Conservation (phyloP, 148 eudicot species). For the Heliosperma pusillum region DNA sequence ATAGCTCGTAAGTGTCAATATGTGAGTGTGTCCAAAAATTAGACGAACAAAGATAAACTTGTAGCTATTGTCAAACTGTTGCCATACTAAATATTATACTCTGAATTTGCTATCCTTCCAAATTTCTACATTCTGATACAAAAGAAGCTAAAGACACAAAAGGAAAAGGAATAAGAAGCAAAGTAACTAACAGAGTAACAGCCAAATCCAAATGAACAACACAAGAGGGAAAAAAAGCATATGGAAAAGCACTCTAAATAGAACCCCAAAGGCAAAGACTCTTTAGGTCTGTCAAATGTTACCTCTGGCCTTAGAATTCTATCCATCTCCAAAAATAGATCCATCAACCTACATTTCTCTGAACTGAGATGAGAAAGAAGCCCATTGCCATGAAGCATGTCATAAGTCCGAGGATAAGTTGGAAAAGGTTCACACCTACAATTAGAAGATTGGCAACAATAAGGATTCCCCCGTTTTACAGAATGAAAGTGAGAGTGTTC, state of each 20-base stretch:
- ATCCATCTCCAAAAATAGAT: slow-evolving; percentile 87
- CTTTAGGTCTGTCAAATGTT: slow-evolving; percentile 38
- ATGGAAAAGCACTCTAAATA: not conserved
- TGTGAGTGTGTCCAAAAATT: too few relatives aligned
- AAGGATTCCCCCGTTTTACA: not conserved
- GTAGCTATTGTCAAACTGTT: not conserved
- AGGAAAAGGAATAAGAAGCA: not conserved
- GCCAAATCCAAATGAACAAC: not conserved
- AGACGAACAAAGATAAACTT: too few relatives aligned
- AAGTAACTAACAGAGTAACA: not conserved
- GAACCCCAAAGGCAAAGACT: slow-evolving; percentile 3
- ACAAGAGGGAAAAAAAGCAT: not conserved
- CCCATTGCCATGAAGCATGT: slow-evolving; percentile 86
- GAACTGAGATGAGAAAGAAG: slow-evolving; percentile 68
- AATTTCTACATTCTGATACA: not conserved
- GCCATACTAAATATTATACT: not conserved
- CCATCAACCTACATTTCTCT: slow-evolving; percentile 58
- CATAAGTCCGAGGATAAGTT: slow-evolving; percentile 89
- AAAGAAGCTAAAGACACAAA: not conserved
- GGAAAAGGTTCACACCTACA: slow-evolving; percentile 95
- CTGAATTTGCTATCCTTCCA: not conserved
- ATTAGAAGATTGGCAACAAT: not conserved
- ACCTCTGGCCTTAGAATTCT: slow-evolving; percentile 97
- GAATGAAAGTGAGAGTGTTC: not conserved
- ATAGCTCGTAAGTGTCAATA: too few relatives aligned